Percentiles rank a stretch among this genome's conserved stretches.
Conservation (phyloP, 352 stramenopile genomes). For the Sclerospora graminicola region DNA sequence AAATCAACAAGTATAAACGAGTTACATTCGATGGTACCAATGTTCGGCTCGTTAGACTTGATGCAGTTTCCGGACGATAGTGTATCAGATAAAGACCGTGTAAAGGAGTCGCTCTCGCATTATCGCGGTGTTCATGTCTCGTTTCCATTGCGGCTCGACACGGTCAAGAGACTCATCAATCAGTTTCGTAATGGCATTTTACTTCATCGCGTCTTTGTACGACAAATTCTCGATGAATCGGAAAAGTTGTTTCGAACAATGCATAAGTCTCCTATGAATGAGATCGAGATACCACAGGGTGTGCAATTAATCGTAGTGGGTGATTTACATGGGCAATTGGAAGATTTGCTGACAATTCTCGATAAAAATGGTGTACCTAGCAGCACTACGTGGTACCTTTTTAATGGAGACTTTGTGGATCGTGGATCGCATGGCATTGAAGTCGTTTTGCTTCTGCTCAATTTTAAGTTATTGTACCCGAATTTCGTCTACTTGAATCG, state of each 20-base stretch:
- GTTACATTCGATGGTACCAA: conserved; percentile 69
- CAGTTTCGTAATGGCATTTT: conserved; percentile 80
- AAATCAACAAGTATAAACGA: conserved; percentile 77
- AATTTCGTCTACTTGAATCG: conserved; percentile 89
- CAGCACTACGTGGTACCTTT: conserved; percentile 87
- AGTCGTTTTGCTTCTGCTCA: conserved; percentile 82
- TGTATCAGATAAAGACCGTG: conserved; percentile 41
- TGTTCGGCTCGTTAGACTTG: conserved; percentile 56
- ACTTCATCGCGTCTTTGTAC: conserved; percentile 65
- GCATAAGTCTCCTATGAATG: conserved; percentile 54
- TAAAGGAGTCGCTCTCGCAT: conserved; percentile 48
- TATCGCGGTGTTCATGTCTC: conserved; percentile 65
- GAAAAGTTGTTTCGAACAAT: conserved; percentile 41
- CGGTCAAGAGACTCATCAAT: conserved; percentile 72
- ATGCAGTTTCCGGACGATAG: conserved; percentile 39
- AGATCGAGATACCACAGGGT: conserved; percentile 62
- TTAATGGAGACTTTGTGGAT: conserved; percentile 96
- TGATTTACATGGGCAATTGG: conserved; percentile 89
- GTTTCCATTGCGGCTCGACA: conserved; percentile 67
- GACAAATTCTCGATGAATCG: conserved; percentile 62
- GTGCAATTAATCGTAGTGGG: conserved; percentile 87
- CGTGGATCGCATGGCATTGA: conserved; percentile 88
- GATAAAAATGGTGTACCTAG: conserved; percentile 86
- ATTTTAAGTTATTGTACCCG: conserved; percentile 86
- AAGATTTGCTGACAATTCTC: conserved; percentile 91